Base-by-base conservation (phyloP, 1,139 yeast genomes). In the Protomyces lactucae-debilis region DNA sequence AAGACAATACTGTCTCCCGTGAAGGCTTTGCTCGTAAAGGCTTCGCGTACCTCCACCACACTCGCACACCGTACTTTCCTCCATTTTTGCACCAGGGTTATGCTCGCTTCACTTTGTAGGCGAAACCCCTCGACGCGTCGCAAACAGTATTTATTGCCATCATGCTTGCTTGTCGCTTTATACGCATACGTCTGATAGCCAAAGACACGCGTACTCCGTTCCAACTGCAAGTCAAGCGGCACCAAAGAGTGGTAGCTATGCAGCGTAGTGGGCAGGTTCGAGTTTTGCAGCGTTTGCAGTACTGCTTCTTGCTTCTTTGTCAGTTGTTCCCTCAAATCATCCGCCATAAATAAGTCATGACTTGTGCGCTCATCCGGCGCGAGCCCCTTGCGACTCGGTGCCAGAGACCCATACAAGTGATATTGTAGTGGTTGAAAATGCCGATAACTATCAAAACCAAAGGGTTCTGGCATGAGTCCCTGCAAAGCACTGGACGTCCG, bases 351-450 rank as follows among this genome's bases (percentile, higher is more conserved):
- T 73, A 92, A 80, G 67, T 82, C 83, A 66, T 83, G 83, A 3
- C 86, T 83, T 52, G 83, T 83, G 57, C 90, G 82, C 75, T 90
- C 92, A 73, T 90, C 84, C 1, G 88, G 83, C 53, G 83, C 81
- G 67, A 87, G 76, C 21, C 81, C 78, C 66, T 84, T 75, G 69
- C 88, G 84, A 35, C 92, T 92, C 3, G 95, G 95, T 2, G 96
- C 89, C 21, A 84, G 83, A 1, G 98, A 97, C 0, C 97, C 95
- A 75, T 92, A 92, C 57, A 91, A 76, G 75, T 92, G 97, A 72
- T 89, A 88, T 71, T 91, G 93, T 59, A 90, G 77, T 1, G 96
- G 93, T 69, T 68, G 74, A 37, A 66, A 43, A 36, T 32, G 43
- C 40, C 63, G 43, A 57, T 16, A 32, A 57, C 48, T 9, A 52